A percentile compares a stretch with the other conserved stretches of the same genome.
Evolutionary conservation across 1,139 yeast species (phyloP).

Genomic region (Debaryomyces fabryi): DNA sequence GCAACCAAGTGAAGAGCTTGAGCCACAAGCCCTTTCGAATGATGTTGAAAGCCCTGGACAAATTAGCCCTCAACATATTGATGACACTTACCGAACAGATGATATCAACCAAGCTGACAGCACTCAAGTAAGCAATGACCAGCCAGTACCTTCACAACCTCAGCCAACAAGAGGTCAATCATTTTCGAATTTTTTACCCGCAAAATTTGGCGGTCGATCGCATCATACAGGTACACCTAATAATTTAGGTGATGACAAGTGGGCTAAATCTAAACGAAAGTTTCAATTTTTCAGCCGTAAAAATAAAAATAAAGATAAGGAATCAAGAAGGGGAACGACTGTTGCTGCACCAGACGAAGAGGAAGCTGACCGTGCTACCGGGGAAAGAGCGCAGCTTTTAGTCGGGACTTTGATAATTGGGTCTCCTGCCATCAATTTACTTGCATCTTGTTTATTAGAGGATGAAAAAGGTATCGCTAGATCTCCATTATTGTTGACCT

Average conservation of each 20-base stretch:
- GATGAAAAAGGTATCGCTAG: conserved; percentile 80
- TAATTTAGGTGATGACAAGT: conserved; percentile 11
- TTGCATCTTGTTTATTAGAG: conserved; percentile 72
- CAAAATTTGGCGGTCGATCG: conserved; percentile 17
- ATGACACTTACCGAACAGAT: background rate
- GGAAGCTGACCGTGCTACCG: conserved; percentile 34
- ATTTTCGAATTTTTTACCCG: conserved; percentile 17
- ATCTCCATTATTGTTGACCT: conserved; percentile 78
- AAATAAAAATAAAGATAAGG: conserved; percentile 25
- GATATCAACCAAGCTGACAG: background rate
- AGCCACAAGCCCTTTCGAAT: background rate
- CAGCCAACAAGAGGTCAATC: conserved; percentile 10
- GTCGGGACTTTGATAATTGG: conserved; percentile 69
- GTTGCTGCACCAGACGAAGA: conserved; percentile 21
- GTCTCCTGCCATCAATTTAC: conserved; percentile 76
- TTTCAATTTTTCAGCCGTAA: conserved; percentile 32
- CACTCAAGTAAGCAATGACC: background rate
- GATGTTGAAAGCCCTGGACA: conserved; percentile 1
- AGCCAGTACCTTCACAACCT: conserved; percentile 9
- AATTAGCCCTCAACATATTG: background rate
- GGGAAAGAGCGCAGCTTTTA: conserved; percentile 62
- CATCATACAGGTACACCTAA: conserved; percentile 15
- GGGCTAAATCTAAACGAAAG: conserved; percentile 20
- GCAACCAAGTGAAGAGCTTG: conserved; percentile 5
- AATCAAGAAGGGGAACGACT: background rate